Conservation (phyloP, 1,284 basidiomycete genomes). For the Veloboletus limbatus region DNA sequence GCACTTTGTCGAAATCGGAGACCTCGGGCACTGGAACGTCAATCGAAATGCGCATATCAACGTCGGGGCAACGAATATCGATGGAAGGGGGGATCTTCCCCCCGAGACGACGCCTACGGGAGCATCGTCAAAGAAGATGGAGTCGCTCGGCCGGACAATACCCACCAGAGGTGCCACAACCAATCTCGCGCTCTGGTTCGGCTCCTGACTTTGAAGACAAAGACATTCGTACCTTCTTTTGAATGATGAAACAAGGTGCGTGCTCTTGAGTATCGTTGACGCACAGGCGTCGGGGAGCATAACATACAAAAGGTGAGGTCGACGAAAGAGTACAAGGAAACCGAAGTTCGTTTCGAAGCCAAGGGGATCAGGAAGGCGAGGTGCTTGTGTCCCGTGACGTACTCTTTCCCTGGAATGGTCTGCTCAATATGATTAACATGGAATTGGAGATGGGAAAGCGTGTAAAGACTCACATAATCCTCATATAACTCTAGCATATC, state of each 20-base stretch:
- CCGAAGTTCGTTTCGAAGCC: constrained; percentile 50
- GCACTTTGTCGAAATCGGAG: constrained; percentile 31
- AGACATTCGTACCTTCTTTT: constrained; percentile 71
- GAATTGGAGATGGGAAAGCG: background rate
- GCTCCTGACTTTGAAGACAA: constrained; percentile 73
- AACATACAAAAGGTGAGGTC: constrained; percentile 79
- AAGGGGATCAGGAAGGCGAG: constrained; percentile 72
- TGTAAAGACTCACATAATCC: constrained; percentile 58
- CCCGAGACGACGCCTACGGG: constrained; percentile 58
- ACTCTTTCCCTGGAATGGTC: constrained; percentile 62
- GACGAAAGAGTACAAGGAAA: constrained; percentile 79
- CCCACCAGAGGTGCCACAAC: constrained; percentile 78
- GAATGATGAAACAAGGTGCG: constrained; percentile 45
- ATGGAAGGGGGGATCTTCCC: constrained; percentile 46
- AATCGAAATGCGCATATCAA: constrained; percentile 39
- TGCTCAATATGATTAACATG: constrained; percentile 30
- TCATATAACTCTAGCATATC: constrained; percentile 75
- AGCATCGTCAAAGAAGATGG: constrained; percentile 4
- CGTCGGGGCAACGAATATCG: constrained; percentile 34
- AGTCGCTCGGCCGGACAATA: constrained; percentile 1
- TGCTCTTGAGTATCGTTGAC: constrained; percentile 38
- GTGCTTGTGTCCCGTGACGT: constrained; percentile 61
- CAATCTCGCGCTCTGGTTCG: constrained; percentile 76
- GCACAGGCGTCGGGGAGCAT: constrained; percentile 54
- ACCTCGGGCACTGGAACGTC: constrained; percentile 25